Base-by-base conservation (phyloP, 192 early-diverging fungal species). In the Umbelopsis ramanniana region DNA sequence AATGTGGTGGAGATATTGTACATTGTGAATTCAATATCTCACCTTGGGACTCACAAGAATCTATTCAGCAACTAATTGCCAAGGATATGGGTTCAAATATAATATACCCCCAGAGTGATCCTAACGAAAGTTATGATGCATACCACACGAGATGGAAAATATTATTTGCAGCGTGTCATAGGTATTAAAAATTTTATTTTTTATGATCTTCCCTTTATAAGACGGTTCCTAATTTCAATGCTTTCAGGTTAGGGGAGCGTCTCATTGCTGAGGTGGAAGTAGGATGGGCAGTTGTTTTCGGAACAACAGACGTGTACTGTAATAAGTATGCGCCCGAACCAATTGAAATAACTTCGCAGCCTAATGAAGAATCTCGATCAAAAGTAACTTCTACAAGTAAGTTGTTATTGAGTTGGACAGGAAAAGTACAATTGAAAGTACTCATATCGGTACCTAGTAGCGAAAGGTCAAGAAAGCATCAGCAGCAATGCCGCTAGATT, bases 261-360 rank as follows among this genome's bases (percentile, higher is more conserved):
- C 26, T 63, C 7, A 37, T 63, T 37, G 57, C 57, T 0, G 57
- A 63, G 17, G 29, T 63, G 0, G 57, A 63, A 17, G 19, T 63
- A 35, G 57, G 57, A 17, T 63, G 57, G 57, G 57, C 57, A 3
- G 12, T 63, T 14, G 57, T 63, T 37, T 63, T 63, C 26, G 57
- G 57, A 29, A 37, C 57, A 63, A 63, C 57, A 3, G 33, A 63
- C 0, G 57, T 19, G 8, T 63, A 63, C 26, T 63, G 57, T 15
- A 63, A 63, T n/a, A 63, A 63, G 33, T 37, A 37, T 37, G 57
- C 29, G 17, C 33, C 26, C 2, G 57, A 63, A 38, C 57, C 57
- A 19, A 63, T 63, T 19, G 33, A 63, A 4, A 12, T 11, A 19
- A 63, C 24, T n/a, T 19, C 17, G 19, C 24, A 22, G 7, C 11